Conservation (phyloP, 108 stramenopile genomes). For the Seminavis robusta region DNA sequence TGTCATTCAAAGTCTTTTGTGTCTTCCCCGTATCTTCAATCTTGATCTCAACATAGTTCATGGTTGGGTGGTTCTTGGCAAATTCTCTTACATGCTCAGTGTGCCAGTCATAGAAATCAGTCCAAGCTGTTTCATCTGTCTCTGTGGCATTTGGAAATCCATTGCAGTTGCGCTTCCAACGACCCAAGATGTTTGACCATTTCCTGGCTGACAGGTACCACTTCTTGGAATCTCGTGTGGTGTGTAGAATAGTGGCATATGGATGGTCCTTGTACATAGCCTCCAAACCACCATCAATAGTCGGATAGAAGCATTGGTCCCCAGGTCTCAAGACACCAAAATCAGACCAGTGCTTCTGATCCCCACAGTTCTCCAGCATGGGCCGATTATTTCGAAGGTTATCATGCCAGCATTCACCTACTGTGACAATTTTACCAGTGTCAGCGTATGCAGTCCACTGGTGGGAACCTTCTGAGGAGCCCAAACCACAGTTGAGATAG, state of each 20-base stretch:
- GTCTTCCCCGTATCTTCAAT: constrained; percentile 11
- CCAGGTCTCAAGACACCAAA: not conserved
- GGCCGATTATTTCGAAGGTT: constrained; percentile 10
- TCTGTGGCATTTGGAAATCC: too few relatives aligned
- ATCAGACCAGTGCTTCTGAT: constrained; percentile 9
- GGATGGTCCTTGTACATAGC: constrained; percentile 8
- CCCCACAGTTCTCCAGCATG: constrained; percentile 6
- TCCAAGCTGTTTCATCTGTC: not conserved
- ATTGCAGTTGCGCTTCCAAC: too few relatives aligned
- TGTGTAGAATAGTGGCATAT: constrained; percentile 5
- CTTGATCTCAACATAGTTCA: constrained; percentile 15
- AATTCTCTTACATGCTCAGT: constrained; percentile 10
- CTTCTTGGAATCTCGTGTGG: constrained; percentile 1
- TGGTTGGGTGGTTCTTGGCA: constrained; percentile 2
- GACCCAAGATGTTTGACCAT: constrained; percentile 9
- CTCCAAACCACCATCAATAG: constrained; percentile 7
- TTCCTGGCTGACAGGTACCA: constrained; percentile 3
- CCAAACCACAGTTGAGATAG: constrained; percentile 9
- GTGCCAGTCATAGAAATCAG: constrained; percentile 9
- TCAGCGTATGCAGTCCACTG: not conserved
- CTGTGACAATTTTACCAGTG: not conserved
- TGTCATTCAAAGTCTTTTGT: too few relatives aligned
- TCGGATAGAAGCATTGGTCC: constrained; percentile 12
- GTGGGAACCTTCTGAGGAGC: not conserved
- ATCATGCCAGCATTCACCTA: constrained; percentile 2